phyloP scores from a whole-genome alignment of 1,284 basidiomycete species.

The Hemileia vastatrix region DNA sequence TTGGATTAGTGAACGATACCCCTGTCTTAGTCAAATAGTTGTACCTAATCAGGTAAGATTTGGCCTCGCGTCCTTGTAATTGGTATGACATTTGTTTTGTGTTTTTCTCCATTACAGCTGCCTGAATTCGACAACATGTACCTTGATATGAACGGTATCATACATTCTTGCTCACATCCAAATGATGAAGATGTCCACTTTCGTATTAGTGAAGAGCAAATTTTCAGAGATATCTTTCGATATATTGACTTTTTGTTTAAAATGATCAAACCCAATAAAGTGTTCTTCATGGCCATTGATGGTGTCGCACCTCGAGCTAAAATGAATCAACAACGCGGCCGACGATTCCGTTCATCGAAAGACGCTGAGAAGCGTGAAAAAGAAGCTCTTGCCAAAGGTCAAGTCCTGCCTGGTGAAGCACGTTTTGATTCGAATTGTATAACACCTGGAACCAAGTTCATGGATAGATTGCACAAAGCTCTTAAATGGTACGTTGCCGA shows the following conservation, averaged over 20 bases:
- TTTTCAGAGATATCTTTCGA: slow-evolving; percentile 92
- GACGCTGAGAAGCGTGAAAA: slow-evolving; percentile 78
- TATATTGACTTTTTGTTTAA: slow-evolving; percentile 96
- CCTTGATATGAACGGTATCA: slow-evolving; percentile 96
- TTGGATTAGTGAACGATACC: no score
- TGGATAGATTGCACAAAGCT: slow-evolving; percentile 79
- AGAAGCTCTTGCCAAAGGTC: slow-evolving; percentile 76
- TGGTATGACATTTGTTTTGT: no score
- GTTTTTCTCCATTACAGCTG: no score
- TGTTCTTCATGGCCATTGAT: slow-evolving; percentile 68
- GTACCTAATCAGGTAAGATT: no score
- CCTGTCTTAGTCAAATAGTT: no score
- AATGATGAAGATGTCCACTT: slow-evolving; percentile 93
- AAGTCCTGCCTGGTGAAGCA: slow-evolving; percentile 81
- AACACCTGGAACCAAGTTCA: slow-evolving; percentile 91
- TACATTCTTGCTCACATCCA: slow-evolving; percentile 79
- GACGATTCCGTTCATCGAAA: slow-evolving; percentile 87
- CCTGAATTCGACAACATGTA: slow-evolving; percentile 81
- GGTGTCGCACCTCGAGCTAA: slow-evolving; percentile 97
- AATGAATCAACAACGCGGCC: slow-evolving; percentile 97
- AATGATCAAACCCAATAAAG: slow-evolving; percentile 92
- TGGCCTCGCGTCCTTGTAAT: no score
- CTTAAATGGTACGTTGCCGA: slow-evolving; percentile 92
- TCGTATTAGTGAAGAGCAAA: slow-evolving; percentile 88
- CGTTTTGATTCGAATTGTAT: slow-evolving; percentile 99